Evolutionary conservation across 768 basidiomycete genomes (phyloP).

Genomic region (Leccinum broughii): DNA sequence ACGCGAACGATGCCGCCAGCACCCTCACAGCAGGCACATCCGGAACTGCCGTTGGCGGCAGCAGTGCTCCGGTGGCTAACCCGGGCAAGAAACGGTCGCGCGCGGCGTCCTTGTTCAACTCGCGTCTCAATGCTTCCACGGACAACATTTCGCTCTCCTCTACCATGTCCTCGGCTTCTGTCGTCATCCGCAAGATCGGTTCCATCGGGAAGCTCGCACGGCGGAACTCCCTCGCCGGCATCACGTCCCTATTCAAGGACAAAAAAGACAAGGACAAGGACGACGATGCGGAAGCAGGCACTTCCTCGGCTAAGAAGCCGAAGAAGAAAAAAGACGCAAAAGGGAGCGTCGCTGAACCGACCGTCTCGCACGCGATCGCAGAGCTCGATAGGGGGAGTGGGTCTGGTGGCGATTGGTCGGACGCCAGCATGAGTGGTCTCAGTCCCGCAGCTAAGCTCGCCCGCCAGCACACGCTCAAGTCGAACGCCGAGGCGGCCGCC

Average conservation of each 20-base stretch:
- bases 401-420: constrained; percentile 54
- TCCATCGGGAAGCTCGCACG: constrained; percentile 87
- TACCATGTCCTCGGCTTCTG: constrained; percentile 91
- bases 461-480: constrained; percentile 88
- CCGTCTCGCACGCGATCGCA: constrained; percentile 79
- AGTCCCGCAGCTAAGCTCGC: constrained; percentile 91
- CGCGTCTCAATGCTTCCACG: constrained; percentile 82
- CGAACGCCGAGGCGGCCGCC: constrained; percentile 56
- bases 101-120: constrained; percentile 80
- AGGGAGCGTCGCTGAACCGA: constrained; percentile 63
- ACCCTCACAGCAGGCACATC: constrained; percentile 44
- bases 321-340: constrained; percentile 59
- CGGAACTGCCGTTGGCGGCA: constrained; percentile 4
- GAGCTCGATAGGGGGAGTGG: constrained; percentile 68
- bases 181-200: constrained; percentile 96
- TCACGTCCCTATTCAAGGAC: constrained; percentile 93
- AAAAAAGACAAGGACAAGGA: constrained; percentile 52
- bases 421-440: constrained; percentile 64
- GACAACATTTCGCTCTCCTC: constrained; percentile 96
- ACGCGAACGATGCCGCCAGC: constrained; percentile 28
- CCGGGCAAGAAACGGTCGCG: constrained; percentile 68
- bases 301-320: constrained; percentile 43
- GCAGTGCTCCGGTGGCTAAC: constrained; percentile 27
- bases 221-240: constrained; percentile 85
- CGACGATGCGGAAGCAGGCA: constrained; percentile 34